phyloP scores from a whole-genome alignment of 2,329 filamentous ascomycete genomes.

The Pseudogymnoascus sp. region DNA sequence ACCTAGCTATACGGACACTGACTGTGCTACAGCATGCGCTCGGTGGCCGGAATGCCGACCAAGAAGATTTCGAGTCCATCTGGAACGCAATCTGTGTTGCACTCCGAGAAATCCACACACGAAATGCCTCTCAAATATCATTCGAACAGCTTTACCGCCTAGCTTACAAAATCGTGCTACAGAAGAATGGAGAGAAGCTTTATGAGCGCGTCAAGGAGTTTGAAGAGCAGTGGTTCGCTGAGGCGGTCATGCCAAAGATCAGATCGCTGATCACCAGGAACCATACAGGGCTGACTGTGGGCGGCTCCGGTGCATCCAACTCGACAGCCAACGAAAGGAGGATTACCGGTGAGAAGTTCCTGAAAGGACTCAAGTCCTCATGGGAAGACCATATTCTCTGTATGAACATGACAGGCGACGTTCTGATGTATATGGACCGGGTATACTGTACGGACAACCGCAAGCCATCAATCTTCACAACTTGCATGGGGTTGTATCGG shows the following conservation, averaged over 20 bases:
- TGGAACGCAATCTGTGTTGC: slow-evolving; percentile 73
- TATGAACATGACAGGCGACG: slow-evolving; percentile 95
- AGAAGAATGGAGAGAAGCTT: slow-evolving; percentile 73
- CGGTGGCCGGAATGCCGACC: slow-evolving; percentile 16
- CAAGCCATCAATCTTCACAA: slow-evolving; percentile 70
- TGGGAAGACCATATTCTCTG: slow-evolving; percentile 88
- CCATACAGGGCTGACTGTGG: slow-evolving; percentile 52
- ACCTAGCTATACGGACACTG: neutral
- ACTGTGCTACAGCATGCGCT: neutral
- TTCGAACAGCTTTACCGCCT: slow-evolving; percentile 94
- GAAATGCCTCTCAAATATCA: slow-evolving; percentile 80
- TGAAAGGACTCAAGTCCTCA: slow-evolving; percentile 64
- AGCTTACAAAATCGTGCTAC: slow-evolving; percentile 86
- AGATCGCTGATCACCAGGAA: slow-evolving; percentile 61
- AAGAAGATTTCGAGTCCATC: slow-evolving; percentile 73
- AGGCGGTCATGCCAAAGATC: slow-evolving; percentile 64
- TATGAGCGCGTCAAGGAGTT: slow-evolving; percentile 75
- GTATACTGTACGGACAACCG: slow-evolving; percentile 67
- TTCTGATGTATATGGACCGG: slow-evolving; percentile 95
- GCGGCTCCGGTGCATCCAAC: slow-evolving; percentile 33
- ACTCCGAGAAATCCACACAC: slow-evolving; percentile 79
- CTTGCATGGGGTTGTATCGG: slow-evolving; percentile 79
- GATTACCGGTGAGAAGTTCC: slow-evolving; percentile 72
- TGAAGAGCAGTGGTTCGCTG: slow-evolving; percentile 71
- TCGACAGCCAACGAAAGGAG: slow-evolving; percentile 70